Percentiles rank a stretch among this genome's conserved stretches.
Evolutionary conservation across 352 stramenopile species (phyloP).

Genomic region (Pelagophyceae sp.): DNA sequence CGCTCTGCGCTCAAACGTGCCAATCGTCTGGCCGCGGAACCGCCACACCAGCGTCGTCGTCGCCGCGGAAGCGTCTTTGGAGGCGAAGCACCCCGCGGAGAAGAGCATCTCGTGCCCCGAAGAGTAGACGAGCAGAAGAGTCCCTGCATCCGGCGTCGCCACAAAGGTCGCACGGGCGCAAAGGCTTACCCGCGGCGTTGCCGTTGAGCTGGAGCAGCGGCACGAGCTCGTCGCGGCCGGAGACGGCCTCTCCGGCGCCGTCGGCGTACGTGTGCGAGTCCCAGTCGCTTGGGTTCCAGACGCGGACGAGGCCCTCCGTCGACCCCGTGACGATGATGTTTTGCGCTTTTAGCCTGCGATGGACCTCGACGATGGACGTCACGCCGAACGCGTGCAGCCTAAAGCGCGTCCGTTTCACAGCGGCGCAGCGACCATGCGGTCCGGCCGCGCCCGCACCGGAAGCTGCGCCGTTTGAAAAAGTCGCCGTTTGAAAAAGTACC

Average conservation of each 20-base stretch:
- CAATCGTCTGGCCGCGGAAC: neutral
- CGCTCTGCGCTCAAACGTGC: neutral
- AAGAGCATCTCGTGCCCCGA: neutral
- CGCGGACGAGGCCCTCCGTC: neutral
- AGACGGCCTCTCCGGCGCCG: neutral
- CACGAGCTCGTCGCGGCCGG: neutral
- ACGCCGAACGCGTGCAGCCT: constrained; percentile 7
- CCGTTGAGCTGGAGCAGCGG: neutral
- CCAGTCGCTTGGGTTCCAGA: constrained; percentile 13
- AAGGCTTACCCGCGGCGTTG: neutral
- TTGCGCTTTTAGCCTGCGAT: neutral
- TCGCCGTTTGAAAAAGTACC: neutral
- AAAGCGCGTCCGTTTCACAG: neutral
- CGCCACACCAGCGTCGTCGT: neutral
- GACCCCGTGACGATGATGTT: constrained; percentile 10
- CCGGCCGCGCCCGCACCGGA: neutral
- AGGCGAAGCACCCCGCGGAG: neutral
- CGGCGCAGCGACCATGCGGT: neutral
- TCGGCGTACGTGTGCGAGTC: neutral
- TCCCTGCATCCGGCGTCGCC: no score
- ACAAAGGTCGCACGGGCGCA: no score
- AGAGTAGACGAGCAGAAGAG: neutral
- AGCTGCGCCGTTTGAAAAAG: neutral
- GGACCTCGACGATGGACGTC: neutral
- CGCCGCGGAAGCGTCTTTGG: neutral